Evolutionary conservation across 202 grass and related monocot genomes (phyloP).

Genomic region (Carex arenaria): DNA sequence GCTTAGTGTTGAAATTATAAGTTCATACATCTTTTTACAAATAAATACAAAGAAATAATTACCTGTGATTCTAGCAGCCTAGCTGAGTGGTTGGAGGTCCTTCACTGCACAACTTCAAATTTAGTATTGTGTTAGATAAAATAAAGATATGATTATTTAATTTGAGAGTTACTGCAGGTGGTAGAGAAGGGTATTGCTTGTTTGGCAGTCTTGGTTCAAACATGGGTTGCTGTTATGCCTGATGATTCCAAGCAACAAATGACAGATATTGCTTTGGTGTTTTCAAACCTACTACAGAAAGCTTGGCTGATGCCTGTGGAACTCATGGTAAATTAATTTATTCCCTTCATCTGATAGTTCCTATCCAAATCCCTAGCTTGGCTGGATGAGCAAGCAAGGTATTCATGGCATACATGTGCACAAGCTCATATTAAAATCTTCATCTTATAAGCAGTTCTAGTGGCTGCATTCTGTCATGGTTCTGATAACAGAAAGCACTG

Average conservation of each 20-base stretch:
- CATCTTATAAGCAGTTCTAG: no score
- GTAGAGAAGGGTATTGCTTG: constrained; percentile 67
- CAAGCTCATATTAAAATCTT: no score
- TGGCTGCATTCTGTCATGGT: neutral
- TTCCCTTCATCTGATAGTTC: neutral
- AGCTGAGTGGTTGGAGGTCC: neutral
- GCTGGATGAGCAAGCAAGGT: no score
- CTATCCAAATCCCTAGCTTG: neutral
- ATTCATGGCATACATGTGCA: no score
- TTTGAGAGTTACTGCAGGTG: constrained; percentile 38
- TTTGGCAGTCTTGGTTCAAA: constrained; percentile 57
- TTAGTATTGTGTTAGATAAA: constrained; percentile 10
- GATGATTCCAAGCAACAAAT: constrained; percentile 61
- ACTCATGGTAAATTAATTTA: constrained; percentile 35
- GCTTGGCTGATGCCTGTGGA: constrained; percentile 50
- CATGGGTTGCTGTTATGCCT: constrained; percentile 63
- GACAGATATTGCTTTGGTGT: constrained; percentile 42
- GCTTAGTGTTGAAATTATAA: constrained; percentile 3
- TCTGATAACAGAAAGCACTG: neutral
- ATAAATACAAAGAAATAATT: neutral
- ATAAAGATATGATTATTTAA: neutral
- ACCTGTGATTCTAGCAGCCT: neutral
- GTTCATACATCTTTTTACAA: neutral
- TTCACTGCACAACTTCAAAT: neutral
- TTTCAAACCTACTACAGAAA: constrained; percentile 58